Conservation (phyloP, 2,329 filamentous ascomycete species). For the Stemphylium vesicarium region DNA sequence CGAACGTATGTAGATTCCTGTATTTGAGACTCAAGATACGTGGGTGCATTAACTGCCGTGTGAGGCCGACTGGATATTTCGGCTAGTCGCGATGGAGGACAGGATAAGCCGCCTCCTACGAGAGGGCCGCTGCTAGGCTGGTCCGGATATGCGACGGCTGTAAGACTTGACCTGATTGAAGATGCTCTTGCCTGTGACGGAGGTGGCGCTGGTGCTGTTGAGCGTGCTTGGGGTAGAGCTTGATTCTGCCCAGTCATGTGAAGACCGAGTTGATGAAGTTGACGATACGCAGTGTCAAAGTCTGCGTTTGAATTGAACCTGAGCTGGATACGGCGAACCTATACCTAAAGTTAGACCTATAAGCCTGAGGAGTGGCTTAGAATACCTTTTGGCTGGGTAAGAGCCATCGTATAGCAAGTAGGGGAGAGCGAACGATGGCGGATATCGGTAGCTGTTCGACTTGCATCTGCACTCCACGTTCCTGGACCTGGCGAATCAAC, state of each 20-base stretch:
- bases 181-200: conserved; percentile 5
- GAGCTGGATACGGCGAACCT: conserved; percentile 55
- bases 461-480: conserved; percentile 36
- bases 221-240: conserved; percentile 16
- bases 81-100: conserved; percentile 33
- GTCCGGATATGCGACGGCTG: conserved; percentile 1
- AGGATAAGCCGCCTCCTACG: conserved; percentile 22
- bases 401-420: conserved; percentile 52
- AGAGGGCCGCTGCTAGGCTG: not conserved
- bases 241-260: conserved; percentile 29
- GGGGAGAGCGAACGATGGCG: conserved; percentile 48
- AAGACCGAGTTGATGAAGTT: conserved; percentile 45
- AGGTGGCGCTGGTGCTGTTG: conserved; percentile 13
- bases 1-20: conserved; percentile 19
- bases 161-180: not conserved
- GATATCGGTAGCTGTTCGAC: conserved; percentile 54
- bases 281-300: conserved; percentile 42
- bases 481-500: conserved; percentile 25
- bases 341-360: conserved; percentile 10
- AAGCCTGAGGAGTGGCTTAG: no score
- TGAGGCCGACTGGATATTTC: conserved; percentile 34
- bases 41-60: conserved; percentile 26
- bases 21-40: conserved; percentile 9
- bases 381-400: conserved; percentile 46
- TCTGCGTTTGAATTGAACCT: conserved; percentile 50